These are phyloP conservation scores for Nicotiana noctiflora DNA, from an alignment of 257 asterid genomes.

Conservation along the genomic window DNA sequence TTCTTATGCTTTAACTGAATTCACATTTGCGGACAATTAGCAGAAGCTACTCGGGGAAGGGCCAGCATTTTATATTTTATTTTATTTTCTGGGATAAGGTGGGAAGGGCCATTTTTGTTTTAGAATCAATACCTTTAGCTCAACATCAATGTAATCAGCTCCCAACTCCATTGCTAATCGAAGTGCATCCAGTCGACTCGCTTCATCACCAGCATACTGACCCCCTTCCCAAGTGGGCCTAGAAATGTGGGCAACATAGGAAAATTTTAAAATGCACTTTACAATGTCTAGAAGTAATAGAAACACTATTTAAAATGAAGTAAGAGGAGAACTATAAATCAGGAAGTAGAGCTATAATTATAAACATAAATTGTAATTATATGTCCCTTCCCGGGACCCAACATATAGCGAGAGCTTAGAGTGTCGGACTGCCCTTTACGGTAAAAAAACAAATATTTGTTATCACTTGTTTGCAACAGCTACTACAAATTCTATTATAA, in stretches of 20 bases:
- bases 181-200: conserved; percentile 54
- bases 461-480: not conserved
- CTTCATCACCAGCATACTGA: conserved; percentile 78
- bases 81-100: not conserved
- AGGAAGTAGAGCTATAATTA: not conserved
- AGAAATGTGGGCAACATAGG: conserved; percentile 16
- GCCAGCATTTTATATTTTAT: not conserved
- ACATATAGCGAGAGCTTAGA: no score
- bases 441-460: not conserved
- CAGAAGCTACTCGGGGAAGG: not conserved
- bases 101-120: not conserved
- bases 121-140: conserved; percentile 59
- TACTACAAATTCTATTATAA: not conserved
- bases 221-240: conserved; percentile 99
- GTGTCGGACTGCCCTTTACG: no score
- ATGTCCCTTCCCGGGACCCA: no score
- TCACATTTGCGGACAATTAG: not conserved
- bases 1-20: not conserved
- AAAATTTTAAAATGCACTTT: not conserved
- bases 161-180: conserved; percentile 88
- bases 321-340: not conserved
- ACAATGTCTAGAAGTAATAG: not conserved
- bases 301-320: not conserved
- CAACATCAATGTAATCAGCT: conserved; percentile 94
- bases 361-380: no score